These are phyloP conservation scores for Lactarius sanguifluus DNA, from an alignment of 768 basidiomycete genomes.

Conservation along the genomic window DNA sequence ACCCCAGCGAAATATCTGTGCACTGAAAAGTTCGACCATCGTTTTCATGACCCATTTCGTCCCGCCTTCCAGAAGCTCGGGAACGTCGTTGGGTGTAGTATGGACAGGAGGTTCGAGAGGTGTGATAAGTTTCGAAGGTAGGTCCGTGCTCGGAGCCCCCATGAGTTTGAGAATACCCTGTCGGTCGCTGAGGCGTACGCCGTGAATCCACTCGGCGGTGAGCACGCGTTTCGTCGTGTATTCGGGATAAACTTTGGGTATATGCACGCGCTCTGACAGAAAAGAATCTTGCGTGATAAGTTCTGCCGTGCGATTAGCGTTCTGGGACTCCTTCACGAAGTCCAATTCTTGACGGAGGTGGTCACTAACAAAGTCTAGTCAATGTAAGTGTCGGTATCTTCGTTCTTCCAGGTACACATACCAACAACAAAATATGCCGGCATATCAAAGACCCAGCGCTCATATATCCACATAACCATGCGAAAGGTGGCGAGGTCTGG, in stretches of 20 bases:
- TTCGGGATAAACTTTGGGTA: slow-evolving; percentile 72
- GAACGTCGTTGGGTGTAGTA: slow-evolving; percentile 2
- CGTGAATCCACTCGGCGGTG: slow-evolving; percentile 84
- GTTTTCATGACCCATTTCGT: slow-evolving; percentile 71
- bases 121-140: slow-evolving; percentile 15
- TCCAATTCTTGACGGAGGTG: slow-evolving; percentile 84
- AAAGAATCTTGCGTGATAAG: slow-evolving; percentile 70
- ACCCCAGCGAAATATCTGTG: slow-evolving; percentile 90
- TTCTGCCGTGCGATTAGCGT: slow-evolving; percentile 66
- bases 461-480: slow-evolving; percentile 77
- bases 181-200: slow-evolving; percentile 70
- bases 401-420: slow-evolving; percentile 35
- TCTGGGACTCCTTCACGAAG: slow-evolving; percentile 76
- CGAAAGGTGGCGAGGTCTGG: slow-evolving; percentile 75
- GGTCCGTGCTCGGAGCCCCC: slow-evolving; percentile 44
- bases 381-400: not conserved
- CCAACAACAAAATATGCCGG: slow-evolving; percentile 81
- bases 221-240: slow-evolving; percentile 76
- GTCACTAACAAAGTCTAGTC: slow-evolving; percentile 68
- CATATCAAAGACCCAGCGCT: slow-evolving; percentile 79
- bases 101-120: slow-evolving; percentile 21
- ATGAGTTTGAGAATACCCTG: slow-evolving; percentile 55
- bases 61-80: slow-evolving; percentile 52
- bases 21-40: slow-evolving; percentile 85
- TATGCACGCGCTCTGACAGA: slow-evolving; percentile 68